phyloP scores from a whole-genome alignment of 352 stramenopile species.

The Pythium sukuiense region DNA sequence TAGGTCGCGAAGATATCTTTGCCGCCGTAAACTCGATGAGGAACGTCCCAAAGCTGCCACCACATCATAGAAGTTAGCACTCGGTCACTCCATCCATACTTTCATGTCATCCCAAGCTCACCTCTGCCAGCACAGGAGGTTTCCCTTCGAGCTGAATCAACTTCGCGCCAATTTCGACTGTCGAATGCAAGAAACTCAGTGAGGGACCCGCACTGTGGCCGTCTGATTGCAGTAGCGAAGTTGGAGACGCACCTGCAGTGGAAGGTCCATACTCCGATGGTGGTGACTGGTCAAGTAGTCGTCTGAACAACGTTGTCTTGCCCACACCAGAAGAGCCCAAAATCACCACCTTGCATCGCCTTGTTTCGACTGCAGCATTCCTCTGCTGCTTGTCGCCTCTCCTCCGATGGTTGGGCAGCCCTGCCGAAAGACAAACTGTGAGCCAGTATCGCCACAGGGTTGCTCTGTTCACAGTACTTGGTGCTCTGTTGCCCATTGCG shows the following conservation, averaged over 20 bases:
- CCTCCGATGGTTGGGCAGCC: constrained; percentile 13
- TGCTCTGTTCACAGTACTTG: background rate
- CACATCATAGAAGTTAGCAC: background rate
- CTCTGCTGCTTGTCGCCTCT: background rate
- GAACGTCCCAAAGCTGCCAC: constrained; percentile 59
- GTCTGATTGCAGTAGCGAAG: background rate
- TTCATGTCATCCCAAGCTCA: constrained; percentile 20
- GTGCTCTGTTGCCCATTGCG: background rate
- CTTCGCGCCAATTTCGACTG: constrained; percentile 56
- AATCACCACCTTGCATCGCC: constrained; percentile 47
- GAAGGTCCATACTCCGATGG: constrained; percentile 32
- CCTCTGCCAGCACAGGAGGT: constrained; percentile 43
- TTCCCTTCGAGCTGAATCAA: constrained; percentile 44
- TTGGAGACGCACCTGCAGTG: constrained; percentile 39
- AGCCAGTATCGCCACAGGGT: background rate
- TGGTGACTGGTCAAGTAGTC: constrained; percentile 37
- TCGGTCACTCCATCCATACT: background rate
- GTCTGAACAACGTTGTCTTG: constrained; percentile 57
- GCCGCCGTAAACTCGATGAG: constrained; percentile 47
- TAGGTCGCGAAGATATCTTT: constrained; percentile 50
- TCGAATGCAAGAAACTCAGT: background rate
- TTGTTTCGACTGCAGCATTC: background rate
- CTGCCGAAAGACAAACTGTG: background rate
- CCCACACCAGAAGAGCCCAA: constrained; percentile 41
- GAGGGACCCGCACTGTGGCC: background rate